These are phyloP conservation scores for Penicillium sp. DNA, from an alignment of 2,329 filamentous ascomycete genomes.

Conservation along the genomic window DNA sequence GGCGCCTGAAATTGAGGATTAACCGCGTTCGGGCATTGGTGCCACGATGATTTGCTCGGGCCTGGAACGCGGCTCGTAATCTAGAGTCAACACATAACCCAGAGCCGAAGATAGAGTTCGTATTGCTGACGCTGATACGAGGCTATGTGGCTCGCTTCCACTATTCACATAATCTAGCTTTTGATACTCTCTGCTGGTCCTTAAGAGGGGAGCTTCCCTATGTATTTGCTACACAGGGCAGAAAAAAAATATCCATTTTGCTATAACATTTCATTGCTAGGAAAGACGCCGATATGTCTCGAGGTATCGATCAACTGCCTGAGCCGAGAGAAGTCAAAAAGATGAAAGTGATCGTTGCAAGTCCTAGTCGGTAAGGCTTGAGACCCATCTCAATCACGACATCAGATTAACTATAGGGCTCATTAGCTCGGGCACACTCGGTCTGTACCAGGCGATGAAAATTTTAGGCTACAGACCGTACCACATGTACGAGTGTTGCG, in stretches of 20 bases:
- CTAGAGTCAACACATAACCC: background rate
- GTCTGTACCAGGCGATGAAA: conserved; percentile 21
- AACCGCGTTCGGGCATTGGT: background rate
- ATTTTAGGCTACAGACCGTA: conserved; percentile 26
- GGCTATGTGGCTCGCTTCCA: background rate
- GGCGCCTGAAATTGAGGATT: background rate
- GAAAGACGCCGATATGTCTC: conserved; percentile 14
- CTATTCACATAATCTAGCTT: background rate
- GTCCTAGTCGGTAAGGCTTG: conserved; percentile 20
- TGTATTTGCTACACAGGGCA: background rate
- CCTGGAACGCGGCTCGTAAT: background rate
- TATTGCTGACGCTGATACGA: background rate
- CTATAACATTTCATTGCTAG: background rate
- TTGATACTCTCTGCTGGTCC: background rate
- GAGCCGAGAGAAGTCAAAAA: conserved; percentile 14
- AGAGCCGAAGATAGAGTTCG: background rate
- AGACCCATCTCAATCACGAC: background rate
- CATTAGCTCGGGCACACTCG: conserved; percentile 23
- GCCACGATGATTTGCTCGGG: background rate
- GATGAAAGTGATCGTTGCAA: conserved; percentile 24
- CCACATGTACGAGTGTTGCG: conserved; percentile 19
- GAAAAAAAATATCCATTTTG: too few relatives aligned
- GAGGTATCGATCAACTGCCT: conserved; percentile 18
- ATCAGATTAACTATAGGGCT: too few relatives aligned
- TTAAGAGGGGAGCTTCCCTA: background rate